phyloP scores from a whole-genome alignment of 768 basidiomycete genomes.

The Podaxis mareebaensis region DNA sequence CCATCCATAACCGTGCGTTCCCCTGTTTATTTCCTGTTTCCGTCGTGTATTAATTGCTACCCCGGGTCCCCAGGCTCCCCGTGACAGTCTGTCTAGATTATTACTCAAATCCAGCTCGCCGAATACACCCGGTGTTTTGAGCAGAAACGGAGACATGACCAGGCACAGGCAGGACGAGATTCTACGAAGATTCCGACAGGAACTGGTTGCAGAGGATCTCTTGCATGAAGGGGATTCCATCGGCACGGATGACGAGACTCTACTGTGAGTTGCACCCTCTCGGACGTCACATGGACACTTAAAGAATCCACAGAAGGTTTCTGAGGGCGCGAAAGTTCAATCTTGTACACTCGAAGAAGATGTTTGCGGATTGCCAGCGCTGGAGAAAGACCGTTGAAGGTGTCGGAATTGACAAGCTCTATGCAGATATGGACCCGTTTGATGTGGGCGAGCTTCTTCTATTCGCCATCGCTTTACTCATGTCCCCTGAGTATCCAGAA shows the following conservation, averaged over 20 bases:
- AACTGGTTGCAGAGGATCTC: constrained; percentile 52
- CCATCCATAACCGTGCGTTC: neutral
- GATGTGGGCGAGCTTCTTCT: constrained; percentile 47
- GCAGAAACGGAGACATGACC: neutral
- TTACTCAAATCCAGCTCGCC: neutral
- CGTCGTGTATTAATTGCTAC: neutral
- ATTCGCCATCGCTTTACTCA: neutral
- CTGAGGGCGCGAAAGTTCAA: constrained; percentile 72
- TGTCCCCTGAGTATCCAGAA: constrained; percentile 57
- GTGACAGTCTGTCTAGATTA: neutral
- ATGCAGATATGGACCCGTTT: constrained; percentile 63
- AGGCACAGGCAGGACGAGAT: constrained; percentile 31
- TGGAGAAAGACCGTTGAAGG: constrained; percentile 70
- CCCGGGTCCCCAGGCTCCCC: constrained; percentile 11
- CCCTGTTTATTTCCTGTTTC: neutral
- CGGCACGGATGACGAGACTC: constrained; percentile 57
- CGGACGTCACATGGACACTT: neutral
- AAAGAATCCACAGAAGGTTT: constrained; percentile 54
- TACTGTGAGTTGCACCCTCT: constrained; percentile 47
- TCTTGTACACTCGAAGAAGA: constrained; percentile 56
- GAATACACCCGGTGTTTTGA: neutral
- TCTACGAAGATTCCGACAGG: constrained; percentile 51
- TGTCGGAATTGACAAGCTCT: constrained; percentile 66
- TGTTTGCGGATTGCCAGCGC: constrained; percentile 65
- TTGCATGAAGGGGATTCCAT: constrained; percentile 62